Percentiles rank a stretch among this genome's conserved stretches.
phyloP scores from a whole-genome alignment of 2,329 filamentous ascomycete genomes.

The Aureobasidium vineae region DNA sequence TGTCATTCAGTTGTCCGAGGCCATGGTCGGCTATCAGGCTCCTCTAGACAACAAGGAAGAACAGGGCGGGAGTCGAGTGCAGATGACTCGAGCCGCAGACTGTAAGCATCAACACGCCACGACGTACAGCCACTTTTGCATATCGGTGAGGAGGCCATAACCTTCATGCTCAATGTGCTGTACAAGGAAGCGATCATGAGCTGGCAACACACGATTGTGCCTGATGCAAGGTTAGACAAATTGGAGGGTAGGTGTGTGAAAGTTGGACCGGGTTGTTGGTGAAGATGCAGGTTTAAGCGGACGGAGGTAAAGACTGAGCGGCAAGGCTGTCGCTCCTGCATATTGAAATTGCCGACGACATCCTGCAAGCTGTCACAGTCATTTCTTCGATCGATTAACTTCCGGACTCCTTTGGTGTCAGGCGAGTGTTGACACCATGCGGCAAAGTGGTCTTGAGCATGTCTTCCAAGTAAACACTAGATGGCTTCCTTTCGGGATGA shows the following conservation, averaged over 20 bases:
- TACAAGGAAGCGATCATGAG: background rate
- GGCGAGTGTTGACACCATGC: background rate
- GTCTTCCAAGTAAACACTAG: background rate
- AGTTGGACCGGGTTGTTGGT: background rate
- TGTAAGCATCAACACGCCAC: too few relatives aligned
- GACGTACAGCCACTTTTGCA: background rate
- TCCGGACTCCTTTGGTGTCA: too few relatives aligned
- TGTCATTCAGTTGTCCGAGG: background rate
- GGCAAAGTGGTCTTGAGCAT: background rate
- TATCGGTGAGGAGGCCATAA: background rate
- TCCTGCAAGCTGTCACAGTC: background rate
- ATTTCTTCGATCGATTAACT: background rate
- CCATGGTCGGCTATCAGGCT: background rate
- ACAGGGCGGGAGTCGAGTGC: background rate
- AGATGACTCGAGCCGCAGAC: background rate
- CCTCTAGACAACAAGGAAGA: background rate
- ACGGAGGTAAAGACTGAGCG: background rate
- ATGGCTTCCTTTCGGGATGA: background rate
- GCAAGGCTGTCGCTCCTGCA: conserved; percentile 11
- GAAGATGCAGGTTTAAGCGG: conserved; percentile 3
- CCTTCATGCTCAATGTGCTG: background rate
- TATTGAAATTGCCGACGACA: background rate
- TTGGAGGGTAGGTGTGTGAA: background rate
- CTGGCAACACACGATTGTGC: background rate
- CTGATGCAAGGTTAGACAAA: background rate